Conservation (phyloP, 805 yeast species). For the Schwanniomyces pseudopolymorphus region DNA sequence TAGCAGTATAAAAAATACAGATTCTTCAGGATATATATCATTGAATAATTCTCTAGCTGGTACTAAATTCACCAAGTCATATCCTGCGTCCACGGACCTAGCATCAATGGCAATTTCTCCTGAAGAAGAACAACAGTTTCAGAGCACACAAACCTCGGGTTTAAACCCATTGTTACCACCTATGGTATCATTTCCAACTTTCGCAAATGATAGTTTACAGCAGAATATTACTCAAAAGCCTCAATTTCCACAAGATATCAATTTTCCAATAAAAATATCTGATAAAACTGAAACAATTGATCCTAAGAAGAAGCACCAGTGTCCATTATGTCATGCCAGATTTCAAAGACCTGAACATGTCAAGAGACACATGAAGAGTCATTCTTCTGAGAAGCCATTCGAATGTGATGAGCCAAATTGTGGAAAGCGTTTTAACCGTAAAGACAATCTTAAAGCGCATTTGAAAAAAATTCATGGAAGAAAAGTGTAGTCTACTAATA, state of each 20-base stretch:
- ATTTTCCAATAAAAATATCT: constrained; percentile 18
- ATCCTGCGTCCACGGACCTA: constrained; percentile 52
- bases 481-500: constrained; percentile 1
- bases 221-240: constrained; percentile 8
- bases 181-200: constrained; percentile 27
- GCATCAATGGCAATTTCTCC: constrained; percentile 49
- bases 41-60: constrained; percentile 9
- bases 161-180: constrained; percentile 22
- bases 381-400: constrained; percentile 57
- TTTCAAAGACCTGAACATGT: constrained; percentile 76
- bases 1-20: constrained; percentile 5
- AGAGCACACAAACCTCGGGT: background rate
- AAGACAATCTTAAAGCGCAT: constrained; percentile 61
- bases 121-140: constrained; percentile 5
- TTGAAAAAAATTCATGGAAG: constrained; percentile 57
- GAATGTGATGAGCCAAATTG: constrained; percentile 52
- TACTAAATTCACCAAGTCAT: constrained; percentile 33
- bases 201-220: constrained; percentile 1
- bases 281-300: constrained; percentile 36
- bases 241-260: constrained; percentile 13
- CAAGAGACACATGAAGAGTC: constrained; percentile 59
- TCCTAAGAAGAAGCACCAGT: constrained; percentile 58
- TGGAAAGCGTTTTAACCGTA: constrained; percentile 56
- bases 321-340: constrained; percentile 61
- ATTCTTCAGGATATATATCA: constrained; percentile 3